These are phyloP conservation scores for Xylaria sp. DNA, from an alignment of 2,329 filamentous ascomycete genomes.

Conservation along the genomic window DNA sequence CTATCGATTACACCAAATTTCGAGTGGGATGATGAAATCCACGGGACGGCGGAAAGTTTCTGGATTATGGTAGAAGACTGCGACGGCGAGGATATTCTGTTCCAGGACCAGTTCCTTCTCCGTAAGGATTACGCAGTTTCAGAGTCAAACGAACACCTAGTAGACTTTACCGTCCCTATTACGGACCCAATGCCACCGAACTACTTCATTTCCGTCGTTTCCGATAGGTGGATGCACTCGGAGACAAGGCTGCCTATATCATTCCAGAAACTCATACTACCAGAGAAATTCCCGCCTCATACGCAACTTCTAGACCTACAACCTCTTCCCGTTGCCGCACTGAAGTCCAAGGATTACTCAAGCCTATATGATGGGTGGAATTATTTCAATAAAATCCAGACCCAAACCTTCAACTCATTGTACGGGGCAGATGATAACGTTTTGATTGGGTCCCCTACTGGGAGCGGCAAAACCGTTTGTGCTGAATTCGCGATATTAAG, in stretches of 20 bases:
- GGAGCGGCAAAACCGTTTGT: slow-evolving; percentile 96
- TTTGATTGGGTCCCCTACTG: slow-evolving; percentile 90
- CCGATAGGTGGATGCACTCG: slow-evolving; percentile 98
- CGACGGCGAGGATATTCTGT: slow-evolving; percentile 94
- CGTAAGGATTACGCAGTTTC: slow-evolving; percentile 87
- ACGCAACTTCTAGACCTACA: slow-evolving; percentile 93
- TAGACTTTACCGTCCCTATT: slow-evolving; percentile 96
- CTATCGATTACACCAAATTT: slow-evolving; percentile 94
- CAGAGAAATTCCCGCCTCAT: slow-evolving; percentile 94
- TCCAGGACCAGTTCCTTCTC: slow-evolving; percentile 92
- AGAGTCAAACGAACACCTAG: slow-evolving; percentile 91
- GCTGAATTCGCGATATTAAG: slow-evolving; percentile 92
- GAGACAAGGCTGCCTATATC: slow-evolving; percentile 93
- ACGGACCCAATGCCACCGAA: slow-evolving; percentile 98
- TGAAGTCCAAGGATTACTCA: slow-evolving; percentile 87
- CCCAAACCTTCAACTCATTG: slow-evolving; percentile 94
- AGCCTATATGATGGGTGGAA: slow-evolving; percentile 84
- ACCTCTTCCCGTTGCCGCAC: slow-evolving; percentile 84
- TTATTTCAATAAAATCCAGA: slow-evolving; percentile 97
- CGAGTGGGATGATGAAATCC: slow-evolving; percentile 90
- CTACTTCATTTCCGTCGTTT: slow-evolving; percentile 96
- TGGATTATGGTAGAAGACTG: slow-evolving; percentile 99
- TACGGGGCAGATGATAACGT: slow-evolving; percentile 94
- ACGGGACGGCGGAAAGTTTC: slow-evolving; percentile 90
- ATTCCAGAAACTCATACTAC: slow-evolving; percentile 93